Evolutionary conservation across 208 protist species (phyloP).

Genomic region (Leishmania aethiopica): DNA sequence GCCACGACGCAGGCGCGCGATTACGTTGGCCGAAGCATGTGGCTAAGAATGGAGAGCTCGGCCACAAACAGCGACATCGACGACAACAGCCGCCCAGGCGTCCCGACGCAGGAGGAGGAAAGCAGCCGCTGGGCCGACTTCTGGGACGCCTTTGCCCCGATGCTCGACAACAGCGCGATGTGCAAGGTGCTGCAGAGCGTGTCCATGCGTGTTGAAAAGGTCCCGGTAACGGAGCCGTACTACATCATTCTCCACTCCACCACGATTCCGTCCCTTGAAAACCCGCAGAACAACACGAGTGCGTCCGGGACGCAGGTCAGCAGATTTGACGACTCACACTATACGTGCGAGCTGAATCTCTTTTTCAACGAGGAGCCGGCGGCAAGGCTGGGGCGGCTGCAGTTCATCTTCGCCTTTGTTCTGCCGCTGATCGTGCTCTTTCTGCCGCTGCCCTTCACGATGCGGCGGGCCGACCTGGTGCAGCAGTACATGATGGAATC

Average conservation of each 20-base stretch:
- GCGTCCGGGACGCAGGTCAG: neutral
- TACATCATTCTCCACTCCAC: conserved; percentile 44
- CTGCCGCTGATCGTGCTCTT: conserved; percentile 60
- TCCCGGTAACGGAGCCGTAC: conserved; percentile 22
- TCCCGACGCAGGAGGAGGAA: neutral
- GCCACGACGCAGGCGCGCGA: neutral
- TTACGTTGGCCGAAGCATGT: conserved; percentile 5
- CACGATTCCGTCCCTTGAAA: neutral
- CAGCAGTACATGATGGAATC: conserved; percentile 49
- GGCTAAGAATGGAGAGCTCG: neutral
- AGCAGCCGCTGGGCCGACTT: conserved; percentile 28
- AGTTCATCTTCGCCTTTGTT: conserved; percentile 51
- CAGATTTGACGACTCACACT: neutral
- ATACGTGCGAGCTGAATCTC: conserved; percentile 43
- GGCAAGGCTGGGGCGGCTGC: conserved; percentile 15
- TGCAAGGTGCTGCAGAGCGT: conserved; percentile 63
- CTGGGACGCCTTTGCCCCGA: conserved; percentile 54
- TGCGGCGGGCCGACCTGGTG: conserved; percentile 47
- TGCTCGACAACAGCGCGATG: conserved; percentile 69
- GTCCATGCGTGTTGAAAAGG: conserved; percentile 45
- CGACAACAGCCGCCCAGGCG: conserved; percentile 2
- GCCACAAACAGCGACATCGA: neutral
- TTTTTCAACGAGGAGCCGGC: conserved; percentile 42
- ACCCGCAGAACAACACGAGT: too few species aligned
- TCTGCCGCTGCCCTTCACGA: conserved; percentile 51